phyloP scores from a whole-genome alignment of 768 basidiomycete genomes.

The Arthromyces matolae region DNA sequence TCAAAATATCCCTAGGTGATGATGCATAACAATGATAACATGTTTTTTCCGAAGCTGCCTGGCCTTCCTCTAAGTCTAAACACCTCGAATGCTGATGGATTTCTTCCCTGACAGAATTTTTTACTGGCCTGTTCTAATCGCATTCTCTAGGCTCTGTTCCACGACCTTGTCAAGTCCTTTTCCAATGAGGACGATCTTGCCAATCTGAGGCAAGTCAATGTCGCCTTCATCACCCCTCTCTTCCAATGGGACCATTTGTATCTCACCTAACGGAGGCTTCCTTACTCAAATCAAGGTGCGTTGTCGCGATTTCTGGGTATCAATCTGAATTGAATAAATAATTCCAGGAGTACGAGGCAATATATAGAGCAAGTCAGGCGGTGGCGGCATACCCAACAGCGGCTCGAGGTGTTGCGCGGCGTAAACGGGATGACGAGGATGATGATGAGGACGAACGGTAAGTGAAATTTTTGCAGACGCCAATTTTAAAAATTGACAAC shows the following conservation, averaged over 20 bases:
- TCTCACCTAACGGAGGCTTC: constrained; percentile 90
- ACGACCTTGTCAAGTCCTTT: constrained; percentile 64
- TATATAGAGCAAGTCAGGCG: constrained; percentile 76
- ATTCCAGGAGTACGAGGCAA: constrained; percentile 85
- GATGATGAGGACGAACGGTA: constrained; percentile 45
- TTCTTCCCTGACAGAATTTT: too few species aligned
- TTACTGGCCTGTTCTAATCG: constrained; percentile 11
- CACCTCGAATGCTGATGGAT: too few species aligned
- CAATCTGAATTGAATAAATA: not conserved
- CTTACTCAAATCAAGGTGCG: constrained; percentile 86
- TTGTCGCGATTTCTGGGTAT: not conserved
- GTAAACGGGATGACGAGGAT: constrained; percentile 76
- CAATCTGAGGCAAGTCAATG: constrained; percentile 53
- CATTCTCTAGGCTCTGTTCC: constrained; percentile 47
- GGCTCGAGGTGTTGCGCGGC: constrained; percentile 44
- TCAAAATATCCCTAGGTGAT: not conserved
- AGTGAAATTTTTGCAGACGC: not conserved
- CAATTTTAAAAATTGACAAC: not conserved
- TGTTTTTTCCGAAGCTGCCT: not conserved
- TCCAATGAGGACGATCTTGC: constrained; percentile 87
- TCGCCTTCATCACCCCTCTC: constrained; percentile 37
- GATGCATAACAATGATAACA: not conserved
- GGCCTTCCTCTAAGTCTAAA: too few species aligned
- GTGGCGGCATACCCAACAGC: constrained; percentile 54
- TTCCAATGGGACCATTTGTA: too few species aligned